Percentiles rank a stretch among this genome's conserved stretches.
Evolutionary conservation across 1,284 basidiomycete species (phyloP).

Genomic region (Neonothopanus nambi): DNA sequence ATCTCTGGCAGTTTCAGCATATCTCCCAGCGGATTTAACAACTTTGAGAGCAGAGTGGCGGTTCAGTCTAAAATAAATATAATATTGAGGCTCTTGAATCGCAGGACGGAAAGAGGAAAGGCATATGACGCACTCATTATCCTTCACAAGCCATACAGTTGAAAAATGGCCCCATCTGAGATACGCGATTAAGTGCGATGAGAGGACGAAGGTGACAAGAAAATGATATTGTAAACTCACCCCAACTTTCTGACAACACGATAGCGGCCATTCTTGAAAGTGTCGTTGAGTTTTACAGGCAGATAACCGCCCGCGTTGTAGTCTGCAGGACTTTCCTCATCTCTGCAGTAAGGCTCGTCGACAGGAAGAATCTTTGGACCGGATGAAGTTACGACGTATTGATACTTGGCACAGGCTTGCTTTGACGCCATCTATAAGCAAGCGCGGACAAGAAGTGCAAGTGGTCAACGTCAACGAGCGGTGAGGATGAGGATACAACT

Average conservation of each 20-base stretch:
- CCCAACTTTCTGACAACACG: conserved; percentile 83
- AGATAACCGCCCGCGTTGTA: conserved; percentile 84
- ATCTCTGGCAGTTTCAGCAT: conserved; percentile 87
- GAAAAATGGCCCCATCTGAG: conserved; percentile 89
- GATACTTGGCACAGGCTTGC: conserved; percentile 66
- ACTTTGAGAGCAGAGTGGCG: conserved; percentile 89
- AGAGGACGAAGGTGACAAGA: conserved; percentile 16
- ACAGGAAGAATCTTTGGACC: conserved; percentile 72
- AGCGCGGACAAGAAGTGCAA: background rate
- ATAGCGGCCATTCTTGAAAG: conserved; percentile 82
- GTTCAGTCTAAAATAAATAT: conserved; percentile 43
- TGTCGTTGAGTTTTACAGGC: conserved; percentile 71
- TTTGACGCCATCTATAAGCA: conserved; percentile 56
- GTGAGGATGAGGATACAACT: too few relatives aligned
- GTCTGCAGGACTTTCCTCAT: conserved; percentile 78
- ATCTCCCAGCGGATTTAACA: conserved; percentile 85
- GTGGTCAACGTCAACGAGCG: too few relatives aligned
- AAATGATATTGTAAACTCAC: conserved; percentile 36
- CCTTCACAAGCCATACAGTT: conserved; percentile 82
- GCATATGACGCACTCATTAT: conserved; percentile 55
- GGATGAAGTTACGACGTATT: conserved; percentile 67
- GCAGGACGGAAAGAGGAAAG: conserved; percentile 16
- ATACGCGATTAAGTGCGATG: conserved; percentile 28
- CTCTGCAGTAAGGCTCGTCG: conserved; percentile 61
- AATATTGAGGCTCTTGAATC: background rate